phyloP scores from a whole-genome alignment of 1,284 basidiomycete genomes.

The Cryptococcus sp. region DNA sequence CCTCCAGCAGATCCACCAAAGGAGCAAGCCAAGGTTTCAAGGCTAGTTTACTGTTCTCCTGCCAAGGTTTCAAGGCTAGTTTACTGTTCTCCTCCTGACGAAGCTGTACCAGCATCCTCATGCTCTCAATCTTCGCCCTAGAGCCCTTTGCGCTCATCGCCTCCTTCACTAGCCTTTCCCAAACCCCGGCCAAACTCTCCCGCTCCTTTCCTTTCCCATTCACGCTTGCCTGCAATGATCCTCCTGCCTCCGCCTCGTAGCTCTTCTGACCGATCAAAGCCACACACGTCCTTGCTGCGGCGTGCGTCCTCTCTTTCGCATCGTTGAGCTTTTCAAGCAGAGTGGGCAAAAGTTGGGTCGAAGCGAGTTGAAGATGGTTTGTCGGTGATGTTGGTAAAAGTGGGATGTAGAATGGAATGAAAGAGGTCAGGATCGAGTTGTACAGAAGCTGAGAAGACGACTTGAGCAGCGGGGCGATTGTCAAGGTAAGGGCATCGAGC shows the following conservation, averaged over 20 bases:
- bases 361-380: slow-evolving; percentile 26
- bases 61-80: slow-evolving; percentile 78
- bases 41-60: slow-evolving; percentile 68
- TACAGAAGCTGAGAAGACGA: slow-evolving; percentile 36
- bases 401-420: slow-evolving; percentile 40
- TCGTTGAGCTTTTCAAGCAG: slow-evolving; percentile 42
- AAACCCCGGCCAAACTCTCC: slow-evolving; percentile 67
- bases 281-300: slow-evolving; percentile 27
- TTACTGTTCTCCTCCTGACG: slow-evolving; percentile 69
- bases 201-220: slow-evolving; percentile 60
- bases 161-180: slow-evolving; percentile 71
- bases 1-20: slow-evolving; percentile 80
- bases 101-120: slow-evolving; percentile 45
- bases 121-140: slow-evolving; percentile 53
- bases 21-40: slow-evolving; percentile 72
- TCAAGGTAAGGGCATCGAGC: slow-evolving; percentile 36
- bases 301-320: slow-evolving; percentile 38
- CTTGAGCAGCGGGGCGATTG: slow-evolving; percentile 30
- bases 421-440: slow-evolving; percentile 29
- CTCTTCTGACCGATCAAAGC: slow-evolving; percentile 25
- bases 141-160: slow-evolving; percentile 59
- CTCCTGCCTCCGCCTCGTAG: slow-evolving; percentile 22
- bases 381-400: slow-evolving; percentile 22
- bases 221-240: slow-evolving; percentile 45
- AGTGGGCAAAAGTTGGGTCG: slow-evolving; percentile 29